Base-by-base conservation (phyloP, 305 asterid genomes). In the Salvia sclarea region DNA sequence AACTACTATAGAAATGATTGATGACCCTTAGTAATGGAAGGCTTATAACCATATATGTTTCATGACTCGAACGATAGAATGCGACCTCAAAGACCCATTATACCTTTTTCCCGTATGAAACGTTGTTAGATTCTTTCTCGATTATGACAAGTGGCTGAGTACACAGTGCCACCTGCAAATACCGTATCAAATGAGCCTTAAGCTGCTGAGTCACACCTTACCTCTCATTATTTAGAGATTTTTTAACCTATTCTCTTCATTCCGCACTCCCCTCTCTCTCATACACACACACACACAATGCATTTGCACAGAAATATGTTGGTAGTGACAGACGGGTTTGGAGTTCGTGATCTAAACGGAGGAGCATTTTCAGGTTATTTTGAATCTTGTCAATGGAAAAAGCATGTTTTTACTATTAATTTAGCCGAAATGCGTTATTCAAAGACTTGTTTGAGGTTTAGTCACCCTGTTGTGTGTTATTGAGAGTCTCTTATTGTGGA, bases 181-280 rank as follows among this genome's bases (percentile, higher is more conserved):
- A 73, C 73, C 63, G 21, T 64, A 38, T 66, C 73, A 73, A 20
- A 44, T 35, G 76, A 64, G 33, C 50, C 28, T n/a, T 45, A 17
- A 44, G 66, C 61, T 25, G 47, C 68, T 14, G 53, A 56, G 47
- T 64, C 68, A 47, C 56, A 61, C 54, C 38, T 72, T 55, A 33
- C 9, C 30, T 17, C 33, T 50, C 57, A 43, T 44, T 8, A 12
- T 30, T 53, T 21, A 37, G 33, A 33, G 17, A 24, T 72, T 24
- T 4, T 47, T 37, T 24, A 17, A 47, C 30, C 63, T 25, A 16
- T 65, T 22, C 28, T 35, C 63, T 24, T 20, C 43, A 18, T 7
- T 54, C 48, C 21, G 9, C 69, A 2, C 31, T 13, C 54, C 12
- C 22, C 55, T 3, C 7, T 55, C 52, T 44, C 13, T 13, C 49